Percentiles rank a stretch among this genome's conserved stretches.
These are phyloP conservation scores for Lotus japonicus DNA, from an alignment of 306 rosid genomes.

Conservation along the genomic window DNA sequence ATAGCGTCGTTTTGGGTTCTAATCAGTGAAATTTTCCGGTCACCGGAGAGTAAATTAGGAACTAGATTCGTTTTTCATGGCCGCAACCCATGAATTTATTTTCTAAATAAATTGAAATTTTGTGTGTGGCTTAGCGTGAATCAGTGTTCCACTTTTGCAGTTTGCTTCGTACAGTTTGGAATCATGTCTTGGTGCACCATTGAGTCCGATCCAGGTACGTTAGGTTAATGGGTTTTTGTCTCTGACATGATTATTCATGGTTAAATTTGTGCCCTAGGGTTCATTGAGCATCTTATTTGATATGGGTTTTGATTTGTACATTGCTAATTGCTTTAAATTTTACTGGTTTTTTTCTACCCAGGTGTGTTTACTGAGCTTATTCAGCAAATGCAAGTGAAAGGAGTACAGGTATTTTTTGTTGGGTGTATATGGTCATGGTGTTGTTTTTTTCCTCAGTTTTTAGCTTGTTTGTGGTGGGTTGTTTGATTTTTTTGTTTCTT, in stretches of 20 bases:
- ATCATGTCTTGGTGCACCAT: slow-evolving; percentile 99
- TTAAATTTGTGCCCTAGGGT: neutral
- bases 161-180: slow-evolving; percentile 15
- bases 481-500: slow-evolving; percentile 7
- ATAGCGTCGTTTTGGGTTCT: neutral
- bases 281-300: neutral
- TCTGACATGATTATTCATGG: neutral
- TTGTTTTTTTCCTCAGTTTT: no score
- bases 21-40: neutral
- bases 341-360: slow-evolving; percentile 27
- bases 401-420: slow-evolving; percentile 82
- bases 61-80: neutral
- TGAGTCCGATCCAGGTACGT: slow-evolving; percentile 95
- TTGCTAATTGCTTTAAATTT: slow-evolving; percentile 13
- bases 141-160: slow-evolving; percentile 42
- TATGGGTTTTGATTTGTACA: neutral
- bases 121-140: neutral
- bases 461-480: neutral
- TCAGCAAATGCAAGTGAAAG: slow-evolving; percentile 99
- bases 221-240: neutral
- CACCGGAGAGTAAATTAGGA: neutral
- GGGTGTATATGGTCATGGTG: no score
- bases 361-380: slow-evolving; percentile 96
- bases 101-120: no score
- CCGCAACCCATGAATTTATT: no score